Percentiles rank a stretch among this genome's conserved stretches.
phyloP scores from a whole-genome alignment of 2,329 filamentous ascomycete species.

The Fusarium acutatum region DNA sequence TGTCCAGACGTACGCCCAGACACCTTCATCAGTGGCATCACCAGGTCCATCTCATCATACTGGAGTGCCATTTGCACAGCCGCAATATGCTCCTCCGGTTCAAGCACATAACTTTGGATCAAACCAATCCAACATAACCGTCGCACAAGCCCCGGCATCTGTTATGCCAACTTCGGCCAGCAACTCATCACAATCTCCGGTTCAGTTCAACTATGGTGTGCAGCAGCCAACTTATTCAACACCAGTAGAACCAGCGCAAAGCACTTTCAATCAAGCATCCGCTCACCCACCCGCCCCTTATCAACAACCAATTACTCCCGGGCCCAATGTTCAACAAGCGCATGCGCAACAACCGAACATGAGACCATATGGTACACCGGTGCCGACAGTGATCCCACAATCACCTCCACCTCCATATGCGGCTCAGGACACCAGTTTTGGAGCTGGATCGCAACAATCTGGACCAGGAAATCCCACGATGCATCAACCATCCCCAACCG shows the following conservation, averaged over 20 bases:
- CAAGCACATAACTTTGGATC: constrained; percentile 16
- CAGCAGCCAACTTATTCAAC: constrained; percentile 35
- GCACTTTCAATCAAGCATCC: not conserved
- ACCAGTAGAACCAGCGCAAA: constrained; percentile 1
- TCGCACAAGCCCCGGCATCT: not conserved
- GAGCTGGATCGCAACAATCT: constrained; percentile 24
- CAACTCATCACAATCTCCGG: constrained; percentile 8
- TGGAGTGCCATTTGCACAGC: constrained; percentile 29
- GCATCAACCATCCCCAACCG: constrained; percentile 20
- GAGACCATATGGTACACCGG: constrained; percentile 1
- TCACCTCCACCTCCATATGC: constrained; percentile 40
- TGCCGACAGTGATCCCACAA: constrained; percentile 10
- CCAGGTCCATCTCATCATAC: constrained; percentile 6
- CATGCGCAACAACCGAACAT: constrained; percentile 14
- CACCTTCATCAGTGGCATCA: not conserved
- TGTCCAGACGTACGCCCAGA: constrained; percentile 11
- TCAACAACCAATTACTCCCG: constrained; percentile 11
- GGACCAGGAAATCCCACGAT: constrained; percentile 13
- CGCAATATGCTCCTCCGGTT: constrained; percentile 30
- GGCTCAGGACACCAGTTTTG: constrained; percentile 8
- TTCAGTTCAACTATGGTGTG: constrained; percentile 24
- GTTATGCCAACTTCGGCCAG: constrained; percentile 3
- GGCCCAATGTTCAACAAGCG: constrained; percentile 8
- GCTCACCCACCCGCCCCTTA: constrained; percentile 1
- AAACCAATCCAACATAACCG: not conserved